Evolutionary conservation across 2,329 filamentous ascomycete genomes (phyloP).

Genomic region (Aspergillus calidoustus): DNA sequence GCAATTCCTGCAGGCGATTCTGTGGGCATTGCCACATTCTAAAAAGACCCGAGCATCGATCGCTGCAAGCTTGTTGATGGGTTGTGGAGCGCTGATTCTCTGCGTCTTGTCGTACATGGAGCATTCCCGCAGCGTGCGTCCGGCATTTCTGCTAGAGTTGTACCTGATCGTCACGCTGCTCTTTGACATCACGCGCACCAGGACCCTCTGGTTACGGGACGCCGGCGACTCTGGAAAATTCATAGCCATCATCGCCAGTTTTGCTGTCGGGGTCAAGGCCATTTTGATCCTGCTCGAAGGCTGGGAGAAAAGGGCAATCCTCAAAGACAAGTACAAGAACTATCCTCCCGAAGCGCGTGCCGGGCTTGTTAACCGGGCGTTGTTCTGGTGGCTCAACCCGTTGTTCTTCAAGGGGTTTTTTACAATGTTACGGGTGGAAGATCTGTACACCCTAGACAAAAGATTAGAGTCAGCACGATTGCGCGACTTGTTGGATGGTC

Average conservation of each 20-base stretch:
- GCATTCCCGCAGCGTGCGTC: slow-evolving; percentile 7
- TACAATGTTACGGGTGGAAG: neutral
- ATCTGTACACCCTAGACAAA: slow-evolving; percentile 11
- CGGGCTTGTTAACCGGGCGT: slow-evolving; percentile 6
- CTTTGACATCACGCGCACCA: slow-evolving; percentile 7
- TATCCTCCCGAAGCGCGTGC: slow-evolving; percentile 1
- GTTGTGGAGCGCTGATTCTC: slow-evolving; percentile 1
- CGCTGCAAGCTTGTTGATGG: slow-evolving; percentile 1
- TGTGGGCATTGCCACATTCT: slow-evolving; percentile 1
- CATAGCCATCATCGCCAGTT: neutral
- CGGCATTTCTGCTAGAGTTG: slow-evolving; percentile 8
- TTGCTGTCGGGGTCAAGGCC: slow-evolving; percentile 4
- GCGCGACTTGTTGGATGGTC: neutral
- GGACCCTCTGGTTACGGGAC: slow-evolving; percentile 11
- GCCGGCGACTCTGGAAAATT: neutral
- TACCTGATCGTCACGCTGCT: slow-evolving; percentile 3
- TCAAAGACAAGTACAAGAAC: slow-evolving; percentile 5
- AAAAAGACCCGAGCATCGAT: neutral
- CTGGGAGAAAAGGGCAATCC: neutral
- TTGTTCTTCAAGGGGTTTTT: slow-evolving; percentile 7
- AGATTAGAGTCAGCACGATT: slow-evolving; percentile 4
- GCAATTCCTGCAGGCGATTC: neutral
- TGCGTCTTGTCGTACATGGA: slow-evolving; percentile 13
- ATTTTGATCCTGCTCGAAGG: slow-evolving; percentile 7
- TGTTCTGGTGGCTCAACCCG: slow-evolving; percentile 19